Conservation (phyloP, 2,329 filamentous ascomycete genomes). For the Stemphylium vesicarium region DNA sequence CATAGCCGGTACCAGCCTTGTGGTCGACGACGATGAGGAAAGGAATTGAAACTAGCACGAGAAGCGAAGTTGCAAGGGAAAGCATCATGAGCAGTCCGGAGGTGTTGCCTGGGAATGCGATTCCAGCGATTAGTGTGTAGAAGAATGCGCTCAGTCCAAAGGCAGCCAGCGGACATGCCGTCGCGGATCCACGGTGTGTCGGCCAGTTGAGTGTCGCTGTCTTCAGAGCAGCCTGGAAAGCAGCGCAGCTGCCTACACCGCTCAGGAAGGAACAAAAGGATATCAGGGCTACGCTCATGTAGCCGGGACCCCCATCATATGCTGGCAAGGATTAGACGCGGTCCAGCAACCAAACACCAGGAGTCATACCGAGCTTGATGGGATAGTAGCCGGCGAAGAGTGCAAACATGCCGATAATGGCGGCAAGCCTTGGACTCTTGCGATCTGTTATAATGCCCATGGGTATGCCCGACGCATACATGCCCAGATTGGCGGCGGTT, state of each 20-base stretch:
- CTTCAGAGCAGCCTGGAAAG: constrained; percentile 90
- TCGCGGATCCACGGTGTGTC: constrained; percentile 87
- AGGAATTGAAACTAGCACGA: constrained; percentile 80
- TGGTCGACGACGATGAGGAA: constrained; percentile 79
- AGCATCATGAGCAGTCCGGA: constrained; percentile 81
- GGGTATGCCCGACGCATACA: constrained; percentile 91
- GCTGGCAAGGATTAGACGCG: constrained; percentile 57
- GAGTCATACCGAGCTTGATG: constrained; percentile 66
- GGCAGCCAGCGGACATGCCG: constrained; percentile 88
- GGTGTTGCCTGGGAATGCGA: constrained; percentile 84
- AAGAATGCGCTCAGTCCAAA: constrained; percentile 97
- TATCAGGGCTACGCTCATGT: constrained; percentile 63
- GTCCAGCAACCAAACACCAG: neutral
- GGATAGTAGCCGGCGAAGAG: constrained; percentile 85
- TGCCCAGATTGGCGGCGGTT: constrained; percentile 84
- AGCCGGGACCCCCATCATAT: constrained; percentile 71
- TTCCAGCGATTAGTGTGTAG: constrained; percentile 79
- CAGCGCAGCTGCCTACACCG: constrained; percentile 86
- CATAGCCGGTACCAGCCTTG: constrained; percentile 64
- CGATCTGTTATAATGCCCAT: constrained; percentile 86
- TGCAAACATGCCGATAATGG: constrained; percentile 74
- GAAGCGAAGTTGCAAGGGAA: constrained; percentile 75
- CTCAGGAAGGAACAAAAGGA: constrained; percentile 87
- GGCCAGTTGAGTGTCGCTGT: constrained; percentile 89
- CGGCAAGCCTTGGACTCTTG: constrained; percentile 78